Base-by-base conservation (phyloP, 768 basidiomycete genomes). In the Butyriboletus loyo region DNA sequence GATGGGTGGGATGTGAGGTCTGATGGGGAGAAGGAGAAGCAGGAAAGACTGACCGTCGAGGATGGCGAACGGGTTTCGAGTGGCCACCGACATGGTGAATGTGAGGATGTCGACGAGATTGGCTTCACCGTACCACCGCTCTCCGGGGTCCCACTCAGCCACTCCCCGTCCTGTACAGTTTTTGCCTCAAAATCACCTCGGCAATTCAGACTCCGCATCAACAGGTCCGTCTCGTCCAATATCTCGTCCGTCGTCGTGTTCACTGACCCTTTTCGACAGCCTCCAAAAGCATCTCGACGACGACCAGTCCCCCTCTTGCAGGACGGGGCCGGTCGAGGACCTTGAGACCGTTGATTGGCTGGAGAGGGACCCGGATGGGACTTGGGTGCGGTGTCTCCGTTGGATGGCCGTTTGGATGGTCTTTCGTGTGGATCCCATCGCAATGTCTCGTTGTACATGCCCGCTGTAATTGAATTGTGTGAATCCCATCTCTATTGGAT, bases 401-500 rank as follows among this genome's bases (percentile, higher is more conserved):
- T 76, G 76, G 81, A 63, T 54, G 71, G 71, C 76, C 72, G 77
- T 90, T 87, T 82, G 82, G 7, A 54, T 78, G 79, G 82, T 73
- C 68, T 61, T 50, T 77, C 77, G 78, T 71, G 66, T 89, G 87
- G 84, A 79, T 74, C 66, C 64, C 73, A 78, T 79, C 86, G 89
- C 89, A 92, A 90, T 89, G 89, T 90, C 86, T 83, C 80, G 88
- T 89, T 83, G 87, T 87, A 91, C 85, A 91, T 71, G 13, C 17
- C 1, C 8, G 3, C 7, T 36, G 48, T 40, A 58, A 31, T 43
- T 31, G 21, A 24, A 31, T 46, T 48, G 47, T 40, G 42, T 52
- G 48, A 49, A 43, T 19, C 5, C 24, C 0, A 3, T 49, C 13
- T 52, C 11, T 51, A 6, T 40, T 13, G 21, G 9, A 1, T 39